Percentiles rank a stretch among this genome's conserved stretches.
Evolutionary conservation across 2,329 filamentous ascomycete species (phyloP).

Genomic region (Claviceps paspali): DNA sequence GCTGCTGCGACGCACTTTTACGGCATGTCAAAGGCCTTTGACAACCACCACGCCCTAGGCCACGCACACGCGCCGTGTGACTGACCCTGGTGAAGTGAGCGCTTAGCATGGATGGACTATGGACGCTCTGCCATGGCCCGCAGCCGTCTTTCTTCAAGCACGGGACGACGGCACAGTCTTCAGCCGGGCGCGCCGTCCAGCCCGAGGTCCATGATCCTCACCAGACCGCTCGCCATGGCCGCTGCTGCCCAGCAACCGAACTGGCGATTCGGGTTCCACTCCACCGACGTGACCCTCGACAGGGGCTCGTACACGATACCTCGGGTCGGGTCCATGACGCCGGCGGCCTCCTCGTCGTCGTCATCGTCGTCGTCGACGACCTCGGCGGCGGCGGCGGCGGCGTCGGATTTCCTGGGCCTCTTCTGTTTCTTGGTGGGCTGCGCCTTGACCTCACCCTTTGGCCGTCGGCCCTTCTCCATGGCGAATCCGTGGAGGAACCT

Average conservation of each 20-base stretch:
- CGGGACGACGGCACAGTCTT: too few relatives aligned
- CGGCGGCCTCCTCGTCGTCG: slow-evolving; percentile 18
- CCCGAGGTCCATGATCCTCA: slow-evolving; percentile 52
- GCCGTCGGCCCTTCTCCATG: slow-evolving; percentile 33
- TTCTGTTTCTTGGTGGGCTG: slow-evolving; percentile 19
- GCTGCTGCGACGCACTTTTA: slow-evolving; percentile 71
- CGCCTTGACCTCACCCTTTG: slow-evolving; percentile 25
- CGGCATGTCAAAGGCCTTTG: slow-evolving; percentile 71
- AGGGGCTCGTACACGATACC: slow-evolving; percentile 44
- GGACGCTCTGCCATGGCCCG: too few relatives aligned
- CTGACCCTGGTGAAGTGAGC: too few relatives aligned
- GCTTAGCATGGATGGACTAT: too few relatives aligned
- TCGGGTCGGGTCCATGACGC: slow-evolving; percentile 23
- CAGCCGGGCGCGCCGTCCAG: slow-evolving; percentile 19
- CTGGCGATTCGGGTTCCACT: slow-evolving; percentile 54
- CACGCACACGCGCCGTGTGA: too few relatives aligned
- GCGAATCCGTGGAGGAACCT: slow-evolving; percentile 37
- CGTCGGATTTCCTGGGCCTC: slow-evolving; percentile 19
- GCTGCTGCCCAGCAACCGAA: slow-evolving; percentile 53
- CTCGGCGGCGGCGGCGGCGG: slow-evolving; percentile 14
- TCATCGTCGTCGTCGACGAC: slow-evolving; percentile 15
- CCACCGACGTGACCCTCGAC: slow-evolving; percentile 44
- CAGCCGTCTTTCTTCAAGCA: too few relatives aligned
- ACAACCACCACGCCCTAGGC: slow-evolving; percentile 57
- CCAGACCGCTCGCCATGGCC: slow-evolving; percentile 50